A percentile compares a stretch with the other conserved stretches of the same genome.
These are phyloP conservation scores for Solanum hybrid DNA, from an alignment of 305 asterid species.

Conservation along the genomic window DNA sequence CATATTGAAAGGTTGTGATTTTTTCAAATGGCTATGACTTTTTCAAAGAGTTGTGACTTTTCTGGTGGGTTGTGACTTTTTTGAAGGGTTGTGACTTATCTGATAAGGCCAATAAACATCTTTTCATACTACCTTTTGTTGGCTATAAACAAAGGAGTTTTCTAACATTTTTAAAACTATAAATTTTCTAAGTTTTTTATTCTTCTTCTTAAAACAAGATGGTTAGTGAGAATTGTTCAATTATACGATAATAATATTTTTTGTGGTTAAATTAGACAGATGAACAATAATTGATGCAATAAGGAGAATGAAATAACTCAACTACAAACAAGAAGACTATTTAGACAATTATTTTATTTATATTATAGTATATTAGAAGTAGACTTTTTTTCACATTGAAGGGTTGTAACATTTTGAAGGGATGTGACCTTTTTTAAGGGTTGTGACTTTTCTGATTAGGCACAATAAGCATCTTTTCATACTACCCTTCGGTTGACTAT, in stretches of 20 bases:
- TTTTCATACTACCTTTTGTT: too few relatives aligned
- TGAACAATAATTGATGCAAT: not conserved
- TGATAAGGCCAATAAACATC: not conserved
- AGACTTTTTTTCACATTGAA: too few relatives aligned
- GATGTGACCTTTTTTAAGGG: too few relatives aligned
- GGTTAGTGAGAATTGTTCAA: not conserved
- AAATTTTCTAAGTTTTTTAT: too few relatives aligned
- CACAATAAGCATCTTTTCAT: too few relatives aligned
- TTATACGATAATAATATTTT: not conserved
- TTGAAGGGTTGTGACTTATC: not conserved
- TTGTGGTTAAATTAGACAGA: not conserved
- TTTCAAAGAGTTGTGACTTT: not conserved
- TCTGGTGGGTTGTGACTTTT: too few relatives aligned
- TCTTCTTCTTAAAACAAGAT: too few relatives aligned
- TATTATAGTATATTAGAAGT: too few relatives aligned
- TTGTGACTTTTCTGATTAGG: too few relatives aligned
- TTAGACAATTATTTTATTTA: not conserved
- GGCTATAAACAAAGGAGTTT: not conserved
- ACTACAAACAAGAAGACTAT: not conserved
- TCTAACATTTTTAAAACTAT: too few relatives aligned
- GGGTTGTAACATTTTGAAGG: too few relatives aligned
- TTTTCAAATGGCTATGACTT: not conserved
- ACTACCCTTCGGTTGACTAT: too few relatives aligned
- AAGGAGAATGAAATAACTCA: not conserved
- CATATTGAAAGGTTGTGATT: not conserved